These are phyloP conservation scores for Trifolium subterraneum DNA, from an alignment of 306 rosid species.

Conservation along the genomic window DNA sequence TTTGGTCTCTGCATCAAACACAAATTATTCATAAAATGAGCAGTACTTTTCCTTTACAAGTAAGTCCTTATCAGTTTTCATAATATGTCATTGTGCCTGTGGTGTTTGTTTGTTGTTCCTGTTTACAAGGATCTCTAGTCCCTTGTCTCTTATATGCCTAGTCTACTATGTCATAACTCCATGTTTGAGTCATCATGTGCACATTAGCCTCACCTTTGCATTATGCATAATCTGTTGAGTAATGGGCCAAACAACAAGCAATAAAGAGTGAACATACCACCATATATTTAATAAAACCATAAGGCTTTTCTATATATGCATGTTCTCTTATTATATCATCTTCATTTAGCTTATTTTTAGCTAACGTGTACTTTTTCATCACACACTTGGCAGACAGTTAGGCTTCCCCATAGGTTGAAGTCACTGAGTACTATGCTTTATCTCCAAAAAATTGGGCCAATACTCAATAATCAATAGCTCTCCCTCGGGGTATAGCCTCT, in stretches of 20 bases:
- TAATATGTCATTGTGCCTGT: background rate
- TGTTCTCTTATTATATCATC: slow-evolving; percentile 6
- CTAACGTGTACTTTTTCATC: background rate
- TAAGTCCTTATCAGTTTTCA: background rate
- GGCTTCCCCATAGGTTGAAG: background rate
- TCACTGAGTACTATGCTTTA: slow-evolving; percentile 1
- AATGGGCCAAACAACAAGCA: slow-evolving; percentile 7
- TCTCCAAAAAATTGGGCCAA: background rate
- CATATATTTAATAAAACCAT: background rate
- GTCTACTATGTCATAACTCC: background rate
- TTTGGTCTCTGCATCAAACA: background rate
- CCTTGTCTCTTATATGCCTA: background rate
- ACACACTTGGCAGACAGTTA: background rate
- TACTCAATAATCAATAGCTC: background rate
- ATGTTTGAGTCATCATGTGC: background rate
- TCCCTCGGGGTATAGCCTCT: background rate
- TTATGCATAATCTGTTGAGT: background rate
- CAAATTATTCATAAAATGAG: background rate
- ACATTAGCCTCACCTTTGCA: slow-evolving; percentile 5
- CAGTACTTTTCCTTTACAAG: background rate
- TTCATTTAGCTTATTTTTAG: slow-evolving; percentile 1
- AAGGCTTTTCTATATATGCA: background rate
- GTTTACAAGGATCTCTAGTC: background rate
- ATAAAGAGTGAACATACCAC: background rate
- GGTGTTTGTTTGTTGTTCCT: background rate